Evolutionary conservation across 495 filamentous ascomycete species (phyloP).

Genomic region (Elaphomyces granulatus): DNA sequence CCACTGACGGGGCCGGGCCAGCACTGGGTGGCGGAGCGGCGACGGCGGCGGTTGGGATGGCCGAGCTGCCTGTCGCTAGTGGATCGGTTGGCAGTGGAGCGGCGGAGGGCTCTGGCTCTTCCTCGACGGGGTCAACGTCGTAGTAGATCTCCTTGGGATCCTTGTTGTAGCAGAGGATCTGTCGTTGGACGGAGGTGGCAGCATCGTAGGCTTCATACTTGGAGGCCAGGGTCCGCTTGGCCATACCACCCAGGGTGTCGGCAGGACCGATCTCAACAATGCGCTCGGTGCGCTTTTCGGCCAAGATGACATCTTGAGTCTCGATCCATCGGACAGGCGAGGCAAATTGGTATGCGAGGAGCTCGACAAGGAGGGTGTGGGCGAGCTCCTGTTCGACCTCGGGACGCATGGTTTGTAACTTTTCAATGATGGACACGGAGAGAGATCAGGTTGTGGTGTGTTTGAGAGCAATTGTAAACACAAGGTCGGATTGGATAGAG

Average conservation of each 20-base stretch:
- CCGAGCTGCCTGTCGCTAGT: slow-evolving; percentile 21
- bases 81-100: slow-evolving; percentile 27
- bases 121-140: slow-evolving; percentile 88
- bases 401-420: slow-evolving; percentile 88
- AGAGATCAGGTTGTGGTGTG: slow-evolving; percentile 4
- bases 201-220: slow-evolving; percentile 99
- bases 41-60: slow-evolving; percentile 32
- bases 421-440: too few species aligned
- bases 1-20: slow-evolving; percentile 78
- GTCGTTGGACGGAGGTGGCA: slow-evolving; percentile 83
- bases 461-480: neutral
- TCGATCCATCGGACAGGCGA: slow-evolving; percentile 98
- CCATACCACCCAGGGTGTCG: slow-evolving; percentile 97
- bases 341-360: slow-evolving; percentile 97
- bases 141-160: slow-evolving; percentile 99
- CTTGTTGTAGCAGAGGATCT: slow-evolving; percentile 99
- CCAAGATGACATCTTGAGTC: slow-evolving; percentile 98
- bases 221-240: slow-evolving; percentile 83
- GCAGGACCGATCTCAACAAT: slow-evolving; percentile 96
- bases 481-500: neutral
- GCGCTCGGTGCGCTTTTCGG: slow-evolving; percentile 86
- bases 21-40: slow-evolving; percentile 50
- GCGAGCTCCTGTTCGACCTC: slow-evolving; percentile 98
- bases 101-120: slow-evolving; percentile 54
- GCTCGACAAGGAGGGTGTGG: slow-evolving; percentile 93